Conservation (phyloP, 805 yeast species). For the Candida vartiovaarae region DNA sequence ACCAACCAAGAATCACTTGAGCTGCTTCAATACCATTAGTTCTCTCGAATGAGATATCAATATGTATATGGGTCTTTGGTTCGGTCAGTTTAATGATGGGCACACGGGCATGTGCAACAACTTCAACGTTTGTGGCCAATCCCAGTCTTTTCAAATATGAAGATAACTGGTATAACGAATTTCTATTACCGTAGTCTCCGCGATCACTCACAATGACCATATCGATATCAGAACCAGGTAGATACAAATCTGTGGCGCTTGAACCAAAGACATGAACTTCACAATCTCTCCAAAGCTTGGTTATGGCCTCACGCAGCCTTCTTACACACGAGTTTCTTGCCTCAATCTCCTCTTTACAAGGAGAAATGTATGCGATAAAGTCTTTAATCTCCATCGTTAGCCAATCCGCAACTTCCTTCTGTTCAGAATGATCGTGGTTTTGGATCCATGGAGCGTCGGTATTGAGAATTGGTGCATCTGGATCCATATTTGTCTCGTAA, state of each 20-base stretch:
- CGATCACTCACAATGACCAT: slow-evolving; percentile 70
- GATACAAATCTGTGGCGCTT: slow-evolving; percentile 83
- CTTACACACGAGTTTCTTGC: slow-evolving; percentile 60
- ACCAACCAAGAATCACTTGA: slow-evolving; percentile 67
- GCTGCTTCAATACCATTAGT: slow-evolving; percentile 82
- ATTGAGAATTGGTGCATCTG: slow-evolving; percentile 12
- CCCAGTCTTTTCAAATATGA: slow-evolving; percentile 54
- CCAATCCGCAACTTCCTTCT: slow-evolving; percentile 80
- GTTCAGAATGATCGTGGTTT: slow-evolving; percentile 69
- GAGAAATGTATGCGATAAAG: slow-evolving; percentile 80
- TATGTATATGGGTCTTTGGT: slow-evolving; percentile 57
- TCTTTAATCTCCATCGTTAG: slow-evolving; percentile 78
- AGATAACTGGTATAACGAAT: slow-evolving; percentile 65
- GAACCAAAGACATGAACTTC: slow-evolving; percentile 89
- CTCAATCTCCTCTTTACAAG: slow-evolving; percentile 65
- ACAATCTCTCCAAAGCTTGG: slow-evolving; percentile 67
- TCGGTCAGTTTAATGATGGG: slow-evolving; percentile 93
- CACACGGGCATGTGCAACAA: slow-evolving; percentile 83
- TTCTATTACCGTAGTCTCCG: slow-evolving; percentile 53
- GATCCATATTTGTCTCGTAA: slow-evolving; percentile 12
- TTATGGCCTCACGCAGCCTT: slow-evolving; percentile 46
- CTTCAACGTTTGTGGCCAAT: slow-evolving; percentile 70
- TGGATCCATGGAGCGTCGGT: slow-evolving; percentile 63
- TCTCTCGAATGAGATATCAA: slow-evolving; percentile 88
- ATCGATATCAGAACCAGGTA: slow-evolving; percentile 95